phyloP scores from a whole-genome alignment of 2,329 filamentous ascomycete genomes.

The Monosporascus sp. region DNA sequence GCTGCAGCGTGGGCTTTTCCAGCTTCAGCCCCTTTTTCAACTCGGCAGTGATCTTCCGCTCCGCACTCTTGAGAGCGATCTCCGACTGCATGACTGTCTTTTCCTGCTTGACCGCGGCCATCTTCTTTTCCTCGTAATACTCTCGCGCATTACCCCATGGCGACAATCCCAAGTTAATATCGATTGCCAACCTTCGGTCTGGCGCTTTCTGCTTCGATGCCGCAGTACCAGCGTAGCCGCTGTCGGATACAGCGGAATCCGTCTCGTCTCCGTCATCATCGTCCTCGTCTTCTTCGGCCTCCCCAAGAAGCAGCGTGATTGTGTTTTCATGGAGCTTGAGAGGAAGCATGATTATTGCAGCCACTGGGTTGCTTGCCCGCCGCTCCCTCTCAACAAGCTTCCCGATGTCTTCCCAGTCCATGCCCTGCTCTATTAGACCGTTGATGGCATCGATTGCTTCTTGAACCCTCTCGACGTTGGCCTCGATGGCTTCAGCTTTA shows the following conservation, averaged over 20 bases:
- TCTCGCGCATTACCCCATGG: constrained; percentile 86
- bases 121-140: constrained; percentile 86
- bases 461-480: constrained; percentile 84
- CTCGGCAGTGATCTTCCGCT: constrained; percentile 81
- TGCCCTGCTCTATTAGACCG: constrained; percentile 83
- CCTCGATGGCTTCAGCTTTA: constrained; percentile 86
- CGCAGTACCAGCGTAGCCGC: constrained; percentile 35
- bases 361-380: constrained; percentile 73
- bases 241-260: constrained; percentile 56
- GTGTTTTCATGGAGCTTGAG: constrained; percentile 87
- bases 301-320: constrained; percentile 72
- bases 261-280: constrained; percentile 60
- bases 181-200: constrained; percentile 62
- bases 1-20: constrained; percentile 81
- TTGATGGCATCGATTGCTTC: constrained; percentile 92
- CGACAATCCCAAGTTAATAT: constrained; percentile 76
- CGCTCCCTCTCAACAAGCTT: constrained; percentile 86
- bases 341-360: constrained; percentile 78
- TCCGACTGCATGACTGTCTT: constrained; percentile 78
- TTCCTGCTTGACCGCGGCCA: constrained; percentile 78
- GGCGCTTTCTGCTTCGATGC: constrained; percentile 34
- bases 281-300: constrained; percentile 60
- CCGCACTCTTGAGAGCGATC: constrained; percentile 81
- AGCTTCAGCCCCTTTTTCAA: constrained; percentile 85
- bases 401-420: constrained; percentile 95